A percentile compares a stretch with the other conserved stretches of the same genome.
Evolutionary conservation across 306 rosid species (phyloP).

Genomic region (Fagus sylvatica): DNA sequence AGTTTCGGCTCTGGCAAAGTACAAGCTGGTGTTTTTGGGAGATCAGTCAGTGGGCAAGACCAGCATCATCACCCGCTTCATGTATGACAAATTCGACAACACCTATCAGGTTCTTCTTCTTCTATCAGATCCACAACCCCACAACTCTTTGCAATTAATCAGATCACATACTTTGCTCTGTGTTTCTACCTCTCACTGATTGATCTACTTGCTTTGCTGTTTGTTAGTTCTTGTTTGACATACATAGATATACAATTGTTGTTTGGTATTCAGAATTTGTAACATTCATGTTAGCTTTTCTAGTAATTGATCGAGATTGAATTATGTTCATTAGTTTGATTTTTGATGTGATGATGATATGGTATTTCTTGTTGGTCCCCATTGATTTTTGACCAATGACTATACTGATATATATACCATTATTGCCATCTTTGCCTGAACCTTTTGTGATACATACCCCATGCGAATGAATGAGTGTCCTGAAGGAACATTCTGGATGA

Average conservation of each 20-base stretch:
- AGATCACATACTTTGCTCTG: not conserved
- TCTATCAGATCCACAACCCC: constrained; percentile 30
- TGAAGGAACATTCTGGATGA: not conserved
- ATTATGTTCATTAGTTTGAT: not conserved
- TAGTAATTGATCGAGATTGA: not conserved
- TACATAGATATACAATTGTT: not conserved
- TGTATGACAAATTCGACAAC: constrained; percentile 65
- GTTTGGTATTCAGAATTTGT: not conserved
- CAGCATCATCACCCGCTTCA: constrained; percentile 66
- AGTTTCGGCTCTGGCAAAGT: constrained; percentile 60
- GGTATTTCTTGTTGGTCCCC: no score
- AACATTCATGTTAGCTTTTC: not conserved
- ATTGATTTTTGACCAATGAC: not conserved
- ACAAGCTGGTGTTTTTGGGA: constrained; percentile 60
- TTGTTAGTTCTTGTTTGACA: not conserved
- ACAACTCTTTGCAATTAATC: not conserved
- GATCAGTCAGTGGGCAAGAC: constrained; percentile 69
- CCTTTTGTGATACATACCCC: not conserved
- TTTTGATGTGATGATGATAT: no score
- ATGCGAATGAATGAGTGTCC: not conserved
- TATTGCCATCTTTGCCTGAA: no score
- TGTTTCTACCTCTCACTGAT: not conserved
- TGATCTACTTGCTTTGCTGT: not conserved
- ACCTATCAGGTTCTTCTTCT: constrained; percentile 53
- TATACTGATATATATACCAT: not conserved